phyloP scores from a whole-genome alignment of 176 grass and related monocot species.

The Zea mays region DNA sequence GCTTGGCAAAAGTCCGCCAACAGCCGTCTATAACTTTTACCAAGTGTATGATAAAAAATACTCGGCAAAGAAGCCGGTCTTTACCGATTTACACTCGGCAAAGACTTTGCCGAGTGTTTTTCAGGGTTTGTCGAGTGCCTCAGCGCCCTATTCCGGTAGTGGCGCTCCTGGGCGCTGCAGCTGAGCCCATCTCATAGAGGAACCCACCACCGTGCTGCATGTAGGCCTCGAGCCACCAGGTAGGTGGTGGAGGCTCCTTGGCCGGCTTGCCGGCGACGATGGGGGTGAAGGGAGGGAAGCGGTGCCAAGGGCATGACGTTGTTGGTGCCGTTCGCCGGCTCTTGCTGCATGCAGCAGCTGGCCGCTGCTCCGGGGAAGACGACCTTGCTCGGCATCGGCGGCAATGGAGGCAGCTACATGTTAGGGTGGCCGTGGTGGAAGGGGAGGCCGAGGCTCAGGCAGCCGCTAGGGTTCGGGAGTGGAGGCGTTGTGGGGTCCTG shows the following conservation, averaged over 20 bases:
- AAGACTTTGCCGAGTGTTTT: too few relatives aligned
- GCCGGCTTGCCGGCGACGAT: conserved; percentile 24
- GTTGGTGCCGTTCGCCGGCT: conserved; percentile 14
- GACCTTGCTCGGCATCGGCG: conserved; percentile 30
- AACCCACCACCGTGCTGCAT: conserved; percentile 54
- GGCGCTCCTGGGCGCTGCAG: conserved; percentile 42
- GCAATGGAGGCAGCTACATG: conserved; percentile 41
- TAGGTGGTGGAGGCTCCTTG: conserved; percentile 29
- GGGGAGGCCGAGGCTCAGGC: too few relatives aligned
- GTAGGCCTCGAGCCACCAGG: conserved; percentile 67
- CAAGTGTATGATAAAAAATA: too few relatives aligned
- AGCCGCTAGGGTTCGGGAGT: conserved; percentile 66
- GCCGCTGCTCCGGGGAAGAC: background rate
- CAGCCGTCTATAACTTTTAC: too few relatives aligned
- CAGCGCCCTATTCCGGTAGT: too few relatives aligned
- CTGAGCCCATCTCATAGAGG: conserved; percentile 56
- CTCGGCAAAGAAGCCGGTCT: too few relatives aligned
- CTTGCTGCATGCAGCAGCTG: conserved; percentile 17
- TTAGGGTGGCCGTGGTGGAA: conserved; percentile 47
- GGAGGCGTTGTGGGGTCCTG: conserved; percentile 33
- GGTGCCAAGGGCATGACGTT: background rate
- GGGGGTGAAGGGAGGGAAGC: conserved; percentile 41
- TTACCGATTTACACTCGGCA: too few relatives aligned
- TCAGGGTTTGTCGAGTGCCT: too few relatives aligned
- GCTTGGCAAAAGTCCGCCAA: too few relatives aligned